Percentiles rank a stretch among this genome's conserved stretches.
Conservation (phyloP, 2,329 filamentous ascomycete genomes). For the Calonectria naviculata region DNA sequence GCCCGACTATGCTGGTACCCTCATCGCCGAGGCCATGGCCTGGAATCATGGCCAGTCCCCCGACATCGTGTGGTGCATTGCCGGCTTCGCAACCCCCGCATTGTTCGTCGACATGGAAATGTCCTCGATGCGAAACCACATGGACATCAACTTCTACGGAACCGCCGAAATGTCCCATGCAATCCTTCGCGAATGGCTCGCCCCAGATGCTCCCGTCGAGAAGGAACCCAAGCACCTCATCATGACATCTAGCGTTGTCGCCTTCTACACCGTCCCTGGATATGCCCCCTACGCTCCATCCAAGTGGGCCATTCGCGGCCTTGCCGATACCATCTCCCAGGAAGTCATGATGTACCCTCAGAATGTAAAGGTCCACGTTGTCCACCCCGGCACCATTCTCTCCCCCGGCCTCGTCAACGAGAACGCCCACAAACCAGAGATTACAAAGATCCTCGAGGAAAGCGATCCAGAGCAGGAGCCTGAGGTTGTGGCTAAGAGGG, state of each 20-base stretch:
- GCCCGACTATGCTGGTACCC: slow-evolving; percentile 73
- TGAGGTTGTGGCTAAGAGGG: slow-evolving; percentile 77
- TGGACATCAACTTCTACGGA: slow-evolving; percentile 94
- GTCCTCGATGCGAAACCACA: slow-evolving; percentile 76
- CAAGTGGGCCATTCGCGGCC: slow-evolving; percentile 85
- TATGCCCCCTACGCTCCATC: slow-evolving; percentile 87
- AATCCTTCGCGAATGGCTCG: slow-evolving; percentile 80
- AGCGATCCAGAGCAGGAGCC: slow-evolving; percentile 84
- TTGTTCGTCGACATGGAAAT: slow-evolving; percentile 83
- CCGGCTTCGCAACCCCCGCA: slow-evolving; percentile 78
- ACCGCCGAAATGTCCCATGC: slow-evolving; percentile 88
- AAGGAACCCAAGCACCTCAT: slow-evolving; percentile 79
- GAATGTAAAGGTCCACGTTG: slow-evolving; percentile 81
- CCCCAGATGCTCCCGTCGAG: slow-evolving; percentile 55
- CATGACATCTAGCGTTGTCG: slow-evolving; percentile 83
- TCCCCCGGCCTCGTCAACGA: slow-evolving; percentile 81
- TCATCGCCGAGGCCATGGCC: slow-evolving; percentile 76
- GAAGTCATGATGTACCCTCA: slow-evolving; percentile 90
- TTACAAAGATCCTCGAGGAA: slow-evolving; percentile 84
- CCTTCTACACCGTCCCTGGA: slow-evolving; percentile 81
- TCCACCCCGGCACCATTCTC: slow-evolving; percentile 87
- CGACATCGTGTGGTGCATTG: slow-evolving; percentile 92
- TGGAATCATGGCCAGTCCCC: slow-evolving; percentile 83
- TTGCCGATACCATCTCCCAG: slow-evolving; percentile 85
- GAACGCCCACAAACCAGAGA: slow-evolving; percentile 80